Conservation (phyloP, 208 protist genomes). For the Trypanosoma congolense region DNA sequence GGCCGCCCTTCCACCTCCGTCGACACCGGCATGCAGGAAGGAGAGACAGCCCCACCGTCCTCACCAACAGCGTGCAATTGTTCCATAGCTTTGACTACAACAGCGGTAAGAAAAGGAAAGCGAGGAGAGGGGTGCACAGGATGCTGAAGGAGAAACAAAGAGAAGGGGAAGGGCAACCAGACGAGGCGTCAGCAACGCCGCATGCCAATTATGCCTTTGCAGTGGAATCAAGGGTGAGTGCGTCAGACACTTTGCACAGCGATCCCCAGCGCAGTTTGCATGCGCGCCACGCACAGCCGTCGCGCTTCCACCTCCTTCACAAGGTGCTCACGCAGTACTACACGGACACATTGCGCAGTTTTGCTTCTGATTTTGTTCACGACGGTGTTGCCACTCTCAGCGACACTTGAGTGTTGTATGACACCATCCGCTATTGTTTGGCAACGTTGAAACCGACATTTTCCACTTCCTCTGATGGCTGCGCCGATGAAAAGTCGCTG, state of each 20-base stretch:
- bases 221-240: background rate
- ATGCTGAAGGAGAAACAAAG: no score
- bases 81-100: background rate
- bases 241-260: conserved; percentile 19
- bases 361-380: no score
- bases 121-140: no score
- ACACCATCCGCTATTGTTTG: no score
- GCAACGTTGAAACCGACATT: conserved; percentile 22
- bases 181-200: background rate
- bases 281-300: conserved; percentile 30
- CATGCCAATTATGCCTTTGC: background rate
- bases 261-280: conserved; percentile 41
- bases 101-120: no score
- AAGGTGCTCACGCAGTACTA: conserved; percentile 43
- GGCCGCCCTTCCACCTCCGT: conserved; percentile 34
- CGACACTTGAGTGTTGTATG: no score
- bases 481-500: conserved; percentile 12
- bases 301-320: conserved; percentile 39
- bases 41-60: no score
- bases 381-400: no score
- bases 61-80: background rate
- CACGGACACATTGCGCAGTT: no score
- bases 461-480: conserved; percentile 6
- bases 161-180: background rate
- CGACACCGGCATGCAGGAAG: background rate